Evolutionary conservation across 805 yeast genomes (phyloP), one percentile per base, ranked within the genome.

Genomic region (Starmerella roubikii): DNA sequence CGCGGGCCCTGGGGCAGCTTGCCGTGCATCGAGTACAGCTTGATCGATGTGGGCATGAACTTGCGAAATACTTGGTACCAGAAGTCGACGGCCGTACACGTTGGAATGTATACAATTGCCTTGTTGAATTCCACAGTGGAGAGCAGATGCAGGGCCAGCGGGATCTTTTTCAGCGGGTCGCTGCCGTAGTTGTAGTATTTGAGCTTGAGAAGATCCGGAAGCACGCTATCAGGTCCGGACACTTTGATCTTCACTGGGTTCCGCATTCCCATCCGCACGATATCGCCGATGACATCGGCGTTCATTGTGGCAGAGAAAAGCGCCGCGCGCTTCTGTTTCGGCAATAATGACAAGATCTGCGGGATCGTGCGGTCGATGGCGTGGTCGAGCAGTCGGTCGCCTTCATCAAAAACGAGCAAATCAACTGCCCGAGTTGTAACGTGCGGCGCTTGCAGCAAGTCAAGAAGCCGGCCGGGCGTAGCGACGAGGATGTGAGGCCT

Each of bases 251-350:
- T 80, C 11, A 88, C 93, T 0, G 98, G 98, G 55, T 91, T 88
- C 39, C 93, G 70, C 72, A 91, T 73, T 15, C 97, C 97, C 1
- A 93, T 78, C 41, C 79, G 74, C 55, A 84, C 83, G 20, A 91
- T 72, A 37, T 74, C 72, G 26, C 71, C 66, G 10, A 91, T 84
- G 0, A 94, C 91, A 40, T 81, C 76, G 11, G 47, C 41, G 6
- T 81, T 72, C 36, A 91, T 74, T 0, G 98, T 91, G 2, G 98
- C 98, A 1, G 95, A 84, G 54, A 88, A 88, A 16, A 88, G 63
- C 1, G 97, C 98, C 0, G 93, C 84, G 53, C 98, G 69, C 52
- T 94, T 74, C 60, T 88, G 98, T 49, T 82, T 78, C 0, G 98
- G 98, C 22, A 91, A 61, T 32, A 68, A 56, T 25, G 71, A 66